Evolutionary conservation across 1,284 basidiomycete genomes (phyloP).

Genomic region (Boletellus deceptivus): DNA sequence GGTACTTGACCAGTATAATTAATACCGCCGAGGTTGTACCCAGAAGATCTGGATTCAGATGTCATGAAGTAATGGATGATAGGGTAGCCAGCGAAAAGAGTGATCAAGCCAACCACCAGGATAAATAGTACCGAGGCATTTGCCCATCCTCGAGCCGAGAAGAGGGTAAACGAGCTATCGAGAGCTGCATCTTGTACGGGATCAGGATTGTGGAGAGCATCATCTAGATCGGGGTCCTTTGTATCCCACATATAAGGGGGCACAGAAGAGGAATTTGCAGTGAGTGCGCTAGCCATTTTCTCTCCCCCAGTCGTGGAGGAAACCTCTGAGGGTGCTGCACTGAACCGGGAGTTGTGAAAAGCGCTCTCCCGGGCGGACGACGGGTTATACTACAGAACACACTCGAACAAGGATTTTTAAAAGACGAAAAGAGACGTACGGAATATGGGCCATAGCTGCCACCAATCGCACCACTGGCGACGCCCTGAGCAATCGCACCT

Average conservation of each 20-base stretch:
- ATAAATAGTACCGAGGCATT: conserved; percentile 62
- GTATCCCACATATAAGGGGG: conserved; percentile 70
- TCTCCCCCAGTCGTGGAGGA: conserved; percentile 46
- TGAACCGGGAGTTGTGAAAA: conserved; percentile 56
- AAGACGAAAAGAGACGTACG: conserved; percentile 42
- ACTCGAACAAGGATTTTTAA: background rate
- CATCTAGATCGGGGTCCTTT: conserved; percentile 74
- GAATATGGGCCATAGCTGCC: conserved; percentile 78
- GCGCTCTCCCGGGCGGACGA: conserved; percentile 41
- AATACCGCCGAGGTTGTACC: conserved; percentile 77
- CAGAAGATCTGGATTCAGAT: conserved; percentile 32
- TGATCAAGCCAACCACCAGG: conserved; percentile 58
- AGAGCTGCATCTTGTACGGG: conserved; percentile 58
- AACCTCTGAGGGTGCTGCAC: conserved; percentile 55
- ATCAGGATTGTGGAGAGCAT: conserved; percentile 73
- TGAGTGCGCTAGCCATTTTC: conserved; percentile 32
- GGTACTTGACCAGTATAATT: conserved; percentile 74
- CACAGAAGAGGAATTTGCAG: conserved; percentile 42
- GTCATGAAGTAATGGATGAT: conserved; percentile 58
- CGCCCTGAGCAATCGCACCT: conserved; percentile 62
- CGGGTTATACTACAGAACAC: conserved; percentile 53
- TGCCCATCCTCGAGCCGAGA: conserved; percentile 73
- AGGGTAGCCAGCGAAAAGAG: conserved; percentile 78
- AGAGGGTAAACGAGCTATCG: conserved; percentile 57
- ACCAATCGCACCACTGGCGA: conserved; percentile 71